Percentiles rank a stretch among this genome's conserved stretches.
These are phyloP conservation scores for Trametes sp. DNA, from an alignment of 1,284 basidiomycete species.

Conservation along the genomic window DNA sequence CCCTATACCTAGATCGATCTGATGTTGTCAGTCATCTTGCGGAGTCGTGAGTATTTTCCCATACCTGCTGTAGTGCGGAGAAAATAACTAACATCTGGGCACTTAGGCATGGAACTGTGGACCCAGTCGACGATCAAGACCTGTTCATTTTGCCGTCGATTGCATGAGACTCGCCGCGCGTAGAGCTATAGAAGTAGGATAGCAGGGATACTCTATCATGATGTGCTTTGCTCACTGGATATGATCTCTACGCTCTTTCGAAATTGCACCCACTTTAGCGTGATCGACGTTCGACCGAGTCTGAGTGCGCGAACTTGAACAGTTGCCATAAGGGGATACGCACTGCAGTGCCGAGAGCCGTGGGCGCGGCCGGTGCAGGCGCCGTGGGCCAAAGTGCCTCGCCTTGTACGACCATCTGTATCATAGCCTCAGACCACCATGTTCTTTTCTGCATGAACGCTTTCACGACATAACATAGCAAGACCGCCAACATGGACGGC, in stretches of 20 bases:
- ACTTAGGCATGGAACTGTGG: background rate
- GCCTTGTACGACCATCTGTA: background rate
- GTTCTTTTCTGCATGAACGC: background rate
- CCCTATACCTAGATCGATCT: background rate
- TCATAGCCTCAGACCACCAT: background rate
- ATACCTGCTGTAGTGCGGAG: no score
- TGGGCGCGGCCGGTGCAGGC: background rate
- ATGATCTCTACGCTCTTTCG: no score
- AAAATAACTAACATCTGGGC: background rate
- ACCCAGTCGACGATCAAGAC: background rate
- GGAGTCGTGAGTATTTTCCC: background rate
- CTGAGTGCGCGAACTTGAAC: background rate
- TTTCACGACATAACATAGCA: background rate
- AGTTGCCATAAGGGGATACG: background rate
- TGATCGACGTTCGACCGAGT: no score
- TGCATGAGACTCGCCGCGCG: no score
- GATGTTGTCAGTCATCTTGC: background rate
- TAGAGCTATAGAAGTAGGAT: no score
- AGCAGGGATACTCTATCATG: no score
- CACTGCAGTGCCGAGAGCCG: background rate
- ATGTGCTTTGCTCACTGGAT: no score
- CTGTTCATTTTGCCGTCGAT: background rate
- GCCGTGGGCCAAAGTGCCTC: background rate
- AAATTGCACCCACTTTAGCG: no score
- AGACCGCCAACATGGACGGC: constrained; percentile 18